Evolutionary conservation across 495 filamentous ascomycete species (phyloP).

Genomic region (Aspergillus saccharolyticus): DNA sequence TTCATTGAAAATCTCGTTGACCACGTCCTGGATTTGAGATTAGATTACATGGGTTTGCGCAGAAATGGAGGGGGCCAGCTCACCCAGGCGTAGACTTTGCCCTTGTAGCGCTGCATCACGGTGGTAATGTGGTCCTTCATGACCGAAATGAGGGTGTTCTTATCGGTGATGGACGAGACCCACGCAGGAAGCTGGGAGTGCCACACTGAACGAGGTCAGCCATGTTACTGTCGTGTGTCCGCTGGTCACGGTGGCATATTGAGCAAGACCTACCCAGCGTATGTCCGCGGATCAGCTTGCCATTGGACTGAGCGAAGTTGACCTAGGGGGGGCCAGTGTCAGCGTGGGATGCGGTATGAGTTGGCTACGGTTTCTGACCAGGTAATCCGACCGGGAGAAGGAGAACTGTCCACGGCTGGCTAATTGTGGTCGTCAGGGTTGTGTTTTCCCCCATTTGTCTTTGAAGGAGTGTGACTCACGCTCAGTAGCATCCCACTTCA

Average conservation of each 20-base stretch:
- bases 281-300: constrained; percentile 47
- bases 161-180: constrained; percentile 42
- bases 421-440: constrained; percentile 12
- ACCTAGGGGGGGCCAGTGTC: constrained; percentile 20
- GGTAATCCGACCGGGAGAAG: constrained; percentile 38
- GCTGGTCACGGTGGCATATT: neutral
- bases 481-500: constrained; percentile 50
- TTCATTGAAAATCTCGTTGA: constrained; percentile 68
- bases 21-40: constrained; percentile 53
- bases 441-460: neutral
- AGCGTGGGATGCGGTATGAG: neutral
- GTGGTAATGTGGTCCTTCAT: constrained; percentile 30
- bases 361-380: constrained; percentile 21
- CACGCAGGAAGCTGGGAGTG: constrained; percentile 50
- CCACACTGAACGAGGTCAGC: constrained; percentile 30
- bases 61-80: constrained; percentile 4
- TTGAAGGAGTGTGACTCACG: constrained; percentile 17
- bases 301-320: constrained; percentile 43
- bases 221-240: constrained; percentile 2
- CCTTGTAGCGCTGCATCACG: constrained; percentile 30
- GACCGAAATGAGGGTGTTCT: constrained; percentile 36
- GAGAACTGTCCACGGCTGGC: constrained; percentile 36
- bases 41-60: neutral
- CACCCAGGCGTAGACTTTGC: constrained; percentile 48
- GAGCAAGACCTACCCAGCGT: constrained; percentile 30